Evolutionary conservation across 192 early-diverging fungal genomes (phyloP).

Genomic region (Podila minutissima): DNA sequence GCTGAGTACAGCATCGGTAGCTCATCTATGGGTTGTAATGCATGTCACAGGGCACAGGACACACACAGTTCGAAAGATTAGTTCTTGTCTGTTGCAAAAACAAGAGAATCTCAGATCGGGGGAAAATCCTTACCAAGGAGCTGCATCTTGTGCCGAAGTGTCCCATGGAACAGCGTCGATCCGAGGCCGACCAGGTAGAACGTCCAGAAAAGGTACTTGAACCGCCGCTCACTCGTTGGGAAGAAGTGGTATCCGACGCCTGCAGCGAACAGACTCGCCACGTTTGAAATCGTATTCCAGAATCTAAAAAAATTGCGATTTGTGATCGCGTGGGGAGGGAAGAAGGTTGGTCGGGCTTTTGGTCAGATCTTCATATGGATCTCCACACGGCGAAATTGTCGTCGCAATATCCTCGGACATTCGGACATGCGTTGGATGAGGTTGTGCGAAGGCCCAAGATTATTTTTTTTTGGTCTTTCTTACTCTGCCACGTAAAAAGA

Average conservation of each 20-base stretch:
- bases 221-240: slow-evolving; percentile 55
- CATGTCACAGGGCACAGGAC: too few species aligned
- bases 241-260: slow-evolving; percentile 64
- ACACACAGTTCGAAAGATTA: not conserved
- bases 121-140: slow-evolving; percentile 57
- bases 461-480: not conserved
- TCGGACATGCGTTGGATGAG: too few species aligned
- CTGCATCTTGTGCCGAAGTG: slow-evolving; percentile 76
- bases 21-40: slow-evolving; percentile 18
- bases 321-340: not conserved
- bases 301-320: slow-evolving; percentile 16
- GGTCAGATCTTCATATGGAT: not conserved
- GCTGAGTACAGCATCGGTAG: slow-evolving; percentile 52
- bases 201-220: slow-evolving; percentile 62
- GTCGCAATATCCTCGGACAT: too few species aligned
- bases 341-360: not conserved
- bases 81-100: slow-evolving; percentile 3
- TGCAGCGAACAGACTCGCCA: slow-evolving; percentile 66
- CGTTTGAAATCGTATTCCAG: slow-evolving; percentile 73
- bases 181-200: slow-evolving; percentile 79
- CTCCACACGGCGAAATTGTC: not conserved
- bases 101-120: not conserved
- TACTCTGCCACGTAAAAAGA: slow-evolving; percentile 64
- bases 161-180: slow-evolving; percentile 81
- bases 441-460: too few species aligned